A percentile compares a stretch with the other conserved stretches of the same genome.
These are phyloP conservation scores for Chaetomiaceae sp. DNA, from an alignment of 2,329 filamentous ascomycete genomes.

Conservation along the genomic window DNA sequence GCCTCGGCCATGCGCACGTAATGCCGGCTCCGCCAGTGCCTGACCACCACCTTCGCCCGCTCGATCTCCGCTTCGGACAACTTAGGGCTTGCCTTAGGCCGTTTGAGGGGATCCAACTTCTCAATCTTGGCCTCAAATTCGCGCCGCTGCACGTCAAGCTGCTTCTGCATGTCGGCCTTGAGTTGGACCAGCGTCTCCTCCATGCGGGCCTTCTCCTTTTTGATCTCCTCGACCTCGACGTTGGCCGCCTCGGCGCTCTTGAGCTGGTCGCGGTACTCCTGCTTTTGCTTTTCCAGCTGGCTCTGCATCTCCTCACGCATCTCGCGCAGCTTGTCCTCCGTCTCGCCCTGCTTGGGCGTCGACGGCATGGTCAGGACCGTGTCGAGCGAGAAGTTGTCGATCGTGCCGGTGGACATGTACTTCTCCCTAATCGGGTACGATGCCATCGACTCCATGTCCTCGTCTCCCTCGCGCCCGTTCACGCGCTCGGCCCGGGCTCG, in stretches of 20 bases:
- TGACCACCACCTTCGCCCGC: constrained; percentile 59
- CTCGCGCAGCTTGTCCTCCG: constrained; percentile 67
- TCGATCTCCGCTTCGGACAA: constrained; percentile 67
- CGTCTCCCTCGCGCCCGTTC: constrained; percentile 67
- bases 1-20: constrained; percentile 93
- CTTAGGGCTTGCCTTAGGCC: constrained; percentile 53
- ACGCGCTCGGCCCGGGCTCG: constrained; percentile 73
- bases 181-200: constrained; percentile 70
- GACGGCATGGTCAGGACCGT: constrained; percentile 92
- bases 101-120: constrained; percentile 61
- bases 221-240: constrained; percentile 76
- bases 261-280: constrained; percentile 72
- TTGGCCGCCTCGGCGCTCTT: constrained; percentile 68
- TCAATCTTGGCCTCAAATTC: constrained; percentile 80
- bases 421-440: constrained; percentile 90
- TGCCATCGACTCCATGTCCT: constrained; percentile 82
- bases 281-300: constrained; percentile 77
- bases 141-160: constrained; percentile 76
- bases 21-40: constrained; percentile 75
- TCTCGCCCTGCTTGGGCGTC: constrained; percentile 72
- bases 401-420: constrained; percentile 87
- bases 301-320: constrained; percentile 77
- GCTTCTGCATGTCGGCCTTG: constrained; percentile 83
- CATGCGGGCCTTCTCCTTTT: constrained; percentile 77
- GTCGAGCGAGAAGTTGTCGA: constrained; percentile 94